Conservation (phyloP, 2,329 filamentous ascomycete species). For the Epichloe amarillans region DNA sequence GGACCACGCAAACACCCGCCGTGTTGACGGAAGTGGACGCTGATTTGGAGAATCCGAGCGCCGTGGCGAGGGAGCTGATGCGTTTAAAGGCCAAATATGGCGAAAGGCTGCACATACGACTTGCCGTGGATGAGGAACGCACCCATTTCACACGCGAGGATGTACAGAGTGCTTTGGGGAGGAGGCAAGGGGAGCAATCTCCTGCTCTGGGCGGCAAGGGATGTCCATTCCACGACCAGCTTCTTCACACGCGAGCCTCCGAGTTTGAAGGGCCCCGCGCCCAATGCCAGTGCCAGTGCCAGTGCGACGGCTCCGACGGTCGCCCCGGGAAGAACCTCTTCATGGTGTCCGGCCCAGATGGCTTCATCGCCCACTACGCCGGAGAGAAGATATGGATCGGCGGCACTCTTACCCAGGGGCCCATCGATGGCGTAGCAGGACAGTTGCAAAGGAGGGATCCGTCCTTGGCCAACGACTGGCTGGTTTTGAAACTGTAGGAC, state of each 20-base stretch:
- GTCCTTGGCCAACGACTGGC: slow-evolving; percentile 28
- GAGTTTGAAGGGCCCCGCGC: slow-evolving; percentile 17
- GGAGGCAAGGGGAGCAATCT: not conserved
- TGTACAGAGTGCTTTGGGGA: slow-evolving; percentile 25
- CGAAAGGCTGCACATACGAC: slow-evolving; percentile 48
- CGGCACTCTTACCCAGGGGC: slow-evolving; percentile 63
- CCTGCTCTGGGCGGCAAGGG: not conserved
- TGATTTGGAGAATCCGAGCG: slow-evolving; percentile 19
- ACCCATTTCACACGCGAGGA: slow-evolving; percentile 45
- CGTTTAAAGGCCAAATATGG: slow-evolving; percentile 45
- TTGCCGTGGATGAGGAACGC: slow-evolving; percentile 73
- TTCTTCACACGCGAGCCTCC: slow-evolving; percentile 16
- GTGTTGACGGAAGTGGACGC: slow-evolving; percentile 10
- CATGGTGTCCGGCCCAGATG: slow-evolving; percentile 82
- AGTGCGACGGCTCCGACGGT: slow-evolving; percentile 11
- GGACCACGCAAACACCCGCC: slow-evolving; percentile 7
- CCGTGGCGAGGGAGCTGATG: slow-evolving; percentile 49
- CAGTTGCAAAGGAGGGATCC: slow-evolving; percentile 37
- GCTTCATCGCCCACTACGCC: slow-evolving; percentile 71
- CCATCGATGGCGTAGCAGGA: slow-evolving; percentile 54
- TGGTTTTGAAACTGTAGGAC: slow-evolving; percentile 37
- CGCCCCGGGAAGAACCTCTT: slow-evolving; percentile 47
- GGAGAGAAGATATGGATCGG: slow-evolving; percentile 64
- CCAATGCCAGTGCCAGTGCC: slow-evolving; percentile 16
- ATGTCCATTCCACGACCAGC: slow-evolving; percentile 19